A percentile compares a stretch with the other conserved stretches of the same genome.
These are phyloP conservation scores for Pseudogymnoascus sp. DNA, from an alignment of 2,329 filamentous ascomycete species.

Conservation along the genomic window DNA sequence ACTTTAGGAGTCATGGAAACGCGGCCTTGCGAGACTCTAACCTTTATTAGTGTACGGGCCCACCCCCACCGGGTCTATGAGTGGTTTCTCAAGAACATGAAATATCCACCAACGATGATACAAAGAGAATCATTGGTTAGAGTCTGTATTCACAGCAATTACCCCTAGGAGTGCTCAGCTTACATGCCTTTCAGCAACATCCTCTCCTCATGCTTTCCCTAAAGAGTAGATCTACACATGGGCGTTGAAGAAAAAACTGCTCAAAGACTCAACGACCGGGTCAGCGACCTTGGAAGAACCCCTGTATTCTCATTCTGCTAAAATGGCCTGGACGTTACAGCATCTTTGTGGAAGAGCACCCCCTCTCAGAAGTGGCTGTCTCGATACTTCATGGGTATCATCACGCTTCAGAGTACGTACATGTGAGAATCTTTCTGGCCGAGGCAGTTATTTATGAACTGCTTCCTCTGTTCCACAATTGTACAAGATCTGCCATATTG, in stretches of 20 bases:
- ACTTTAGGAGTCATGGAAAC: not conserved
- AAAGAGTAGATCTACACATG: constrained; percentile 2
- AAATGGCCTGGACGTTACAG: not conserved
- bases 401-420: not conserved
- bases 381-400: not conserved
- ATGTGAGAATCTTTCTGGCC: not conserved
- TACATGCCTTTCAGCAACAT: not conserved
- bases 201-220: not conserved
- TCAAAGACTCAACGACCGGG: not conserved
- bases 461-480: not conserved
- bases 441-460: not conserved
- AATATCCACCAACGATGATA: not conserved
- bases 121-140: not conserved
- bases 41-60: not conserved
- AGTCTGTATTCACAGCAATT: not conserved
- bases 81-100: not conserved
- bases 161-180: not conserved
- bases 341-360: not conserved
- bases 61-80: constrained; percentile 1
- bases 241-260: not conserved
- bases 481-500: not conserved
- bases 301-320: not conserved
- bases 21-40: not conserved
- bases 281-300: not conserved
- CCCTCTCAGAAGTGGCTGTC: not conserved